These are phyloP conservation scores for Phyllosticta capitalensis DNA, from an alignment of 2,329 filamentous ascomycete genomes.

Conservation along the genomic window DNA sequence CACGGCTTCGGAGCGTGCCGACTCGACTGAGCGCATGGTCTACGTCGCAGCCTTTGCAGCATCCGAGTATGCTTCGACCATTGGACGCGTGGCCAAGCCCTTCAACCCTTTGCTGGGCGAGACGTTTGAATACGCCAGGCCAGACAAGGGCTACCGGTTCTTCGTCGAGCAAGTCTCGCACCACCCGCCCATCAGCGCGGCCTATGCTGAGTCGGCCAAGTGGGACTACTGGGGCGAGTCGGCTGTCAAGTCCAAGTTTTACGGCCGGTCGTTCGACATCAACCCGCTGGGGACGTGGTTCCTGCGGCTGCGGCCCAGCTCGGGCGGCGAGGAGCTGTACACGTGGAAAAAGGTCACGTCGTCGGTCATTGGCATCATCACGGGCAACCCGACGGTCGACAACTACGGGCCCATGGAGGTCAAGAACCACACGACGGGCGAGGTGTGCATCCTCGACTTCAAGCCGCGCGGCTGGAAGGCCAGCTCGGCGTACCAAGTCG, in stretches of 20 bases:
- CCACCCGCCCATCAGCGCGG: constrained; percentile 88
- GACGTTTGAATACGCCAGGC: constrained; percentile 91
- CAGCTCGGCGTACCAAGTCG: constrained; percentile 78
- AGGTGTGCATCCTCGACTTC: constrained; percentile 83
- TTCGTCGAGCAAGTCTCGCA: constrained; percentile 98
- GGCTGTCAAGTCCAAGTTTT: constrained; percentile 91
- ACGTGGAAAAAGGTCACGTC: constrained; percentile 99
- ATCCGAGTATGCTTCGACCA: constrained; percentile 93
- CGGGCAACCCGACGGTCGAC: constrained; percentile 90
- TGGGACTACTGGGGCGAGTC: constrained; percentile 98
- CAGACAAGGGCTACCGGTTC: constrained; percentile 96
- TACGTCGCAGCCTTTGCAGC: constrained; percentile 95
- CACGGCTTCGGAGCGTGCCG: constrained; percentile 70
- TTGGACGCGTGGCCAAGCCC: constrained; percentile 91
- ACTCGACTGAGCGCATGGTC: constrained; percentile 84
- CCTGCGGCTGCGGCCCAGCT: constrained; percentile 66
- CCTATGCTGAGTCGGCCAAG: constrained; percentile 80
- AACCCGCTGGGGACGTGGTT: constrained; percentile 98
- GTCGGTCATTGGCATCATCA: constrained; percentile 97
- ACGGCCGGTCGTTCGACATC: constrained; percentile 95
- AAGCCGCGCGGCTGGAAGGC: constrained; percentile 95
- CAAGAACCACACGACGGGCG: constrained; percentile 93
- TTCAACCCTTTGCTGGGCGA: constrained; percentile 96
- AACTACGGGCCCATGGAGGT: constrained; percentile 97
- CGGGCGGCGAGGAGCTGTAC: constrained; percentile 75